Base-by-base conservation (phyloP, 805 yeast species). In the Cyberlindnera euphorbiiphila region DNA sequence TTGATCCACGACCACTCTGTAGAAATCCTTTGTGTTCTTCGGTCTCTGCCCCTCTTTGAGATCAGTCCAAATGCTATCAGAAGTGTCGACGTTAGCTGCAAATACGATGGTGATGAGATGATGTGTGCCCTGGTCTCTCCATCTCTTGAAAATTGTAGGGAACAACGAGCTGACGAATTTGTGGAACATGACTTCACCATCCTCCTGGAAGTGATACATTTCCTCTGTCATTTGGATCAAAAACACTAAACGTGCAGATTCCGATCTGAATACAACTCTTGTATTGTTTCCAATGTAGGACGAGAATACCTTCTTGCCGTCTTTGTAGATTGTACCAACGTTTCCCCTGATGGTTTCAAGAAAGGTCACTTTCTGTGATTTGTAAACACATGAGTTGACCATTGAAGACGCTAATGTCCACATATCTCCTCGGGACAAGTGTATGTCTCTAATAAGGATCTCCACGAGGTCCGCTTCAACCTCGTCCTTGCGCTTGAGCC, bases 171-270 rank as follows among this genome's bases (percentile, higher is more conserved):
- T 89, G 31, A 93, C 87, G 50, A 93, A 76, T 60, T 88, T 86
- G 58, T 89, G 91, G 58, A 91, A 91, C 75, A 87, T 76, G 37
- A 89, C 84, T 54, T 91, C 97, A 2, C 98, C 98, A 47, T 84
- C 84, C 54, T 89, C 96, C 60, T 93, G 98, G 60, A 93, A 93
- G 58, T 88, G 87, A 94, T 97, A 93, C 97, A 93, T 93, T 54
- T 93, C 99, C 26, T 83, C 74, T 1, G 97, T 85, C 44, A 89
- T 77, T 56, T 93, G 98, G 34, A 93, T 78, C 45, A 93, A 68
- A 34, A 89, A 84, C 12, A 86, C 74, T 39, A 91, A 65, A 39
- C 84, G 76, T 2, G 97, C 94, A 27, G 95, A 81, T 52, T 91
- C 97, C 2, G 97, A 87, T 32, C 99, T 71, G 57, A 85, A 91